phyloP scores from a whole-genome alignment of 768 basidiomycete species.

The Rhodotorula diobovata region DNA sequence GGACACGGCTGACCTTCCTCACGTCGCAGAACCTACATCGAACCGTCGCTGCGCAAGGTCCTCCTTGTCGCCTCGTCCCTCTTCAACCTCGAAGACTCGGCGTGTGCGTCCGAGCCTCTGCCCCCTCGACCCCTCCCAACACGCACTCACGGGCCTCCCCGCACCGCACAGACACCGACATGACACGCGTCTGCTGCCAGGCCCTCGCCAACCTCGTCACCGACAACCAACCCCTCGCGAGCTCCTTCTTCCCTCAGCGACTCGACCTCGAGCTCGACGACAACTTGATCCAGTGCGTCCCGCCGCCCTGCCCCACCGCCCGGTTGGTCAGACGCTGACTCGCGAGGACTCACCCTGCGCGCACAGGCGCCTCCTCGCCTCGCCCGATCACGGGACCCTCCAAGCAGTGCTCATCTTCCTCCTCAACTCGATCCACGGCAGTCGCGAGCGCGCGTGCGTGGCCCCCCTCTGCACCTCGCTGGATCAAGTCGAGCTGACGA shows the following conservation, averaged over 20 bases:
- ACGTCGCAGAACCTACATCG: slow-evolving; percentile 7
- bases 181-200: slow-evolving; percentile 32
- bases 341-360: not conserved
- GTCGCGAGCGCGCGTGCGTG: slow-evolving; percentile 12
- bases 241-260: not conserved
- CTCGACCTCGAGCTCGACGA: slow-evolving; percentile 5
- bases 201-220: slow-evolving; percentile 34
- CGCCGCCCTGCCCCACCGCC: not conserved
- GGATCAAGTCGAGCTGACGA: too few species aligned
- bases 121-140: not conserved
- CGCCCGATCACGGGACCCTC: slow-evolving; percentile 23
- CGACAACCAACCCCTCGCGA: not conserved
- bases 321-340: not conserved
- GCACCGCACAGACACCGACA: slow-evolving; percentile 13
- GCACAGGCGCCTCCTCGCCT: slow-evolving; percentile 25
- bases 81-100: slow-evolving; percentile 24
- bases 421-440: slow-evolving; percentile 23
- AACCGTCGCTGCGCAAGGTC: slow-evolving; percentile 14
- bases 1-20: not conserved
- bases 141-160: too few species aligned
- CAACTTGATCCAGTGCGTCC: slow-evolving; percentile 11
- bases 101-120: slow-evolving; percentile 3
- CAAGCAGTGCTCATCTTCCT: slow-evolving; percentile 33
- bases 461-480: not conserved
- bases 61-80: slow-evolving; percentile 24